phyloP scores from a whole-genome alignment of 2,329 filamentous ascomycete species.

The Neoascochyta sp. region DNA sequence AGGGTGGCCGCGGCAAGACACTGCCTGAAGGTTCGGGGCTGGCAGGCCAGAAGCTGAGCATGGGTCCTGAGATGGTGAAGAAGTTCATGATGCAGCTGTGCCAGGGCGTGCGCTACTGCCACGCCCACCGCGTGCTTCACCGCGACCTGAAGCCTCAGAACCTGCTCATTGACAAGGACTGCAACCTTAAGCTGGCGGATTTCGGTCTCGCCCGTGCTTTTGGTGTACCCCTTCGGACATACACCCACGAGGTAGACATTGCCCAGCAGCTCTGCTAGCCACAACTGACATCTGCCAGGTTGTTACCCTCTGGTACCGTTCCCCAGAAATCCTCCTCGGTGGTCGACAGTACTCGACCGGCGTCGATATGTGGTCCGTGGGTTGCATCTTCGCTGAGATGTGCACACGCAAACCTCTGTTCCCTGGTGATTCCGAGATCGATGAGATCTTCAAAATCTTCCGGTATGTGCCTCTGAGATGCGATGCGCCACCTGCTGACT shows the following conservation, averaged over 20 bases:
- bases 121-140: slow-evolving; percentile 81
- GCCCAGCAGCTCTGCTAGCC: not conserved
- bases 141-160: slow-evolving; percentile 91
- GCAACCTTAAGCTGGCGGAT: slow-evolving; percentile 86
- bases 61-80: slow-evolving; percentile 79
- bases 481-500: slow-evolving; percentile 8
- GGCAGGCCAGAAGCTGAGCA: slow-evolving; percentile 62
- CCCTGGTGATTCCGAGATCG: slow-evolving; percentile 88
- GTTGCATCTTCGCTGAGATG: slow-evolving; percentile 96
- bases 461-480: slow-evolving; percentile 51
- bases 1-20: slow-evolving; percentile 80
- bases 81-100: slow-evolving; percentile 90
- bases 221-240: slow-evolving; percentile 84
- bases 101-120: slow-evolving; percentile 81
- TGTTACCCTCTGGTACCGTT: slow-evolving; percentile 89
- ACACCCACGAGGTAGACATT: slow-evolving; percentile 73
- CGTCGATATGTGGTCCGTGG: slow-evolving; percentile 94
- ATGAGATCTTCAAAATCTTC: slow-evolving; percentile 95
- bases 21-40: slow-evolving; percentile 71
- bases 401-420: slow-evolving; percentile 90
- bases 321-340: slow-evolving; percentile 85
- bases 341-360: slow-evolving; percentile 90
- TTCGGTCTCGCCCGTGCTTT: slow-evolving; percentile 88
- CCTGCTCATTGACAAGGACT: slow-evolving; percentile 77
- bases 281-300: slow-evolving; percentile 50